phyloP scores from a whole-genome alignment of 2,329 filamentous ascomycete genomes.

The Ophiostoma quercus region DNA sequence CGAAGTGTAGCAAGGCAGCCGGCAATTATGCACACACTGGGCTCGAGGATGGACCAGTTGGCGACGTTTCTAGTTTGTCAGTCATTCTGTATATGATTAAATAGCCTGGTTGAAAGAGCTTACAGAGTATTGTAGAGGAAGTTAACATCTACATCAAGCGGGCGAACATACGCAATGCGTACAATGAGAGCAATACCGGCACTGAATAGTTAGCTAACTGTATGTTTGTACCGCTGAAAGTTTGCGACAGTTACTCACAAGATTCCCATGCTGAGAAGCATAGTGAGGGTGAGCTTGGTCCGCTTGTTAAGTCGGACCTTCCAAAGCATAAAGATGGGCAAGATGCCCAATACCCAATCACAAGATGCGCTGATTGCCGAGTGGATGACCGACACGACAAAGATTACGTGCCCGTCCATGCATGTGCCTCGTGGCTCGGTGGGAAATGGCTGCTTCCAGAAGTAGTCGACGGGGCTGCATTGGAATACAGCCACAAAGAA shows the following conservation, averaged over 20 bases:
- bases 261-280: conserved; percentile 47
- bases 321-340: conserved; percentile 50
- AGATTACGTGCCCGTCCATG: conserved; percentile 38
- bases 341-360: conserved; percentile 46
- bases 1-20: conserved; percentile 32
- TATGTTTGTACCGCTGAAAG: no score
- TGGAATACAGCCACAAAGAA: conserved; percentile 38
- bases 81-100: neutral
- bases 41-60: conserved; percentile 39
- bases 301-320: conserved; percentile 44
- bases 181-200: conserved; percentile 39
- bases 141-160: conserved; percentile 30
- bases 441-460: conserved; percentile 41
- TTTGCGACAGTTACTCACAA: conserved; percentile 36
- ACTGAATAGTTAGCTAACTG: conserved; percentile 30
- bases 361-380: conserved; percentile 45
- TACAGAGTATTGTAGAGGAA: conserved; percentile 35
- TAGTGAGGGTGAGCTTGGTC: conserved; percentile 43
- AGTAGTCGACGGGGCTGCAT: conserved; percentile 45
- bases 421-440: conserved; percentile 37
- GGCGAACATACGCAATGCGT: conserved; percentile 36
- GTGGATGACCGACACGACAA: conserved; percentile 42
- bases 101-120: conserved; percentile 25
- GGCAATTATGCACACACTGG: conserved; percentile 38
- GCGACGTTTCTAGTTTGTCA: conserved; percentile 33